Evolutionary conservation across 371 early-diverging fungal species (phyloP).

Genomic region (Parasitella parasitica): DNA sequence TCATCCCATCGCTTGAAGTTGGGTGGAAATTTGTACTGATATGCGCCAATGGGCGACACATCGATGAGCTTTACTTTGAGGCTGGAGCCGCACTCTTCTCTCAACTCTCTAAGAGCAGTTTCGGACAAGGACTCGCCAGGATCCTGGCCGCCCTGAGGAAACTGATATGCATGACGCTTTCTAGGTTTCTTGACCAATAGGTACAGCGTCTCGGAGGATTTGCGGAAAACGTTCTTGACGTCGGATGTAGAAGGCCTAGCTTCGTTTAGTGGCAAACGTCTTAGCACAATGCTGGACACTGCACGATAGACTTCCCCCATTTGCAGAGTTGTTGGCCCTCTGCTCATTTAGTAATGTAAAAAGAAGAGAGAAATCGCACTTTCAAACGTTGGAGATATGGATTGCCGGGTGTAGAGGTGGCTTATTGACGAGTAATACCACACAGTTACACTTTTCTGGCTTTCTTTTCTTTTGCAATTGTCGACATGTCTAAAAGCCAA

Average conservation of each 20-base stretch:
- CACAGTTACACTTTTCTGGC: not conserved
- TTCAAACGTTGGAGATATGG: not conserved
- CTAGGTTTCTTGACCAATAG: conserved; percentile 71
- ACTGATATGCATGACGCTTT: conserved; percentile 66
- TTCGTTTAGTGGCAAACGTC: conserved; percentile 5
- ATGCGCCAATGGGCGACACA: conserved; percentile 66
- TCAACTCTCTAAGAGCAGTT: conserved; percentile 72
- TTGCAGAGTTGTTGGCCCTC: not conserved
- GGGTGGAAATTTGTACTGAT: conserved; percentile 51
- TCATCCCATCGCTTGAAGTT: conserved; percentile 22
- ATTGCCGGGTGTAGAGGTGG: no score
- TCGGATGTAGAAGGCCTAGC: not conserved
- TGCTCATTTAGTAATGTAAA: conserved; percentile 1
- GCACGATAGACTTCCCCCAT: conserved; percentile 18
- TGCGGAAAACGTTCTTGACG: conserved; percentile 7
- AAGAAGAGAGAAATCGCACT: not conserved
- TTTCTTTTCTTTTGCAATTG: not conserved
- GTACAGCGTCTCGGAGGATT: conserved; percentile 51
- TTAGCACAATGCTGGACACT: conserved; percentile 19
- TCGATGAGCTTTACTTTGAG: conserved; percentile 79
- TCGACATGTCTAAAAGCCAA: conserved; percentile 1
- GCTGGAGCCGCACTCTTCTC: conserved; percentile 69
- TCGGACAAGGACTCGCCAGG: conserved; percentile 65
- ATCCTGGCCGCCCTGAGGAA: conserved; percentile 74
- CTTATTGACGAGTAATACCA: no score